phyloP scores from a whole-genome alignment of 2,329 filamentous ascomycete species.

The Thielaviopsis ethacetica region DNA sequence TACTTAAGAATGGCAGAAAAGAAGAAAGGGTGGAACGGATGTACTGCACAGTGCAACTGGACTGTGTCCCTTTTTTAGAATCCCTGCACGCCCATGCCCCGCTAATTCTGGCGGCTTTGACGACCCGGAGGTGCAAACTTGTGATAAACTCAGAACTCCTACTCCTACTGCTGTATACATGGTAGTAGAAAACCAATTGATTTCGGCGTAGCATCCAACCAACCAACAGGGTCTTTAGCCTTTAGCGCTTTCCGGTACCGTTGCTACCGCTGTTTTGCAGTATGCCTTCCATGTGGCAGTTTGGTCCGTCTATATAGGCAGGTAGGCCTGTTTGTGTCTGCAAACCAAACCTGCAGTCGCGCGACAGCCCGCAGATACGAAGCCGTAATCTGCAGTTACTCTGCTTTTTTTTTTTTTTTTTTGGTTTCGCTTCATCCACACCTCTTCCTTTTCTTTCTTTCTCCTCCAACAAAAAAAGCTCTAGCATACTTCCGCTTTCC shows the following conservation, averaged over 20 bases:
- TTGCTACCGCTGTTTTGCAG: background rate
- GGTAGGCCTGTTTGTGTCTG: too few relatives aligned
- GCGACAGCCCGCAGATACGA: too few relatives aligned
- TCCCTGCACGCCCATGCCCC: background rate
- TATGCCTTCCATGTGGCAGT: background rate
- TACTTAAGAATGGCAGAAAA: too few relatives aligned
- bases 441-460: too few relatives aligned
- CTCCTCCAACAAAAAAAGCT: background rate
- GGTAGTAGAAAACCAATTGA: too few relatives aligned
- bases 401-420: background rate
- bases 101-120: background rate
- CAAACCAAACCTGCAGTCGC: background rate
- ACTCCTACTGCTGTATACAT: too few relatives aligned
- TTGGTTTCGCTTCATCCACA: background rate
- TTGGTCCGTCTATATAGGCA: background rate
- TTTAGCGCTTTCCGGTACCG: background rate
- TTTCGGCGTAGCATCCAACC: background rate
- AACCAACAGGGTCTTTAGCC: background rate
- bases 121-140: too few relatives aligned
- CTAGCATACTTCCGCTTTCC: background rate
- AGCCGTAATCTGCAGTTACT: background rate
- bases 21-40: too few relatives aligned
- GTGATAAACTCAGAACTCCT: too few relatives aligned
- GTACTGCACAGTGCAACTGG: background rate
- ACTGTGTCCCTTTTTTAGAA: background rate